Evolutionary conservation across 2,329 filamentous ascomycete species (phyloP), one percentile per base, ranked within the genome.

Genomic region (Paecilomyces sp.): DNA sequence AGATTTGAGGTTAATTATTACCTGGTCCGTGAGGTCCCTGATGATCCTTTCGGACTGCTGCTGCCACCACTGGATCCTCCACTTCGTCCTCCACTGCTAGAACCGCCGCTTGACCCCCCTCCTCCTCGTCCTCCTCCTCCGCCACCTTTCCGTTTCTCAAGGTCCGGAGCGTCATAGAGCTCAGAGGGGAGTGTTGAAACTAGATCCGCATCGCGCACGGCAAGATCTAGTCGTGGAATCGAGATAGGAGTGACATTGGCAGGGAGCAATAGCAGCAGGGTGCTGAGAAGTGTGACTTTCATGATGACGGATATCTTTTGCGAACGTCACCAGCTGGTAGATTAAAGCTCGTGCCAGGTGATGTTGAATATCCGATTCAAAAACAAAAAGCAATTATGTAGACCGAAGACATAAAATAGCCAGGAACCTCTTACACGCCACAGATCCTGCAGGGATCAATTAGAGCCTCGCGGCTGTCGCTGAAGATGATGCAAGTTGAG

Each of bases 121-220:
- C 66, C 56, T 12, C 66, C 57, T 34, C 70, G 65, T 50, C 68
- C 61, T n/a, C 70, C 56, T 30, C 71, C 67, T 34, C 71, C 65
- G 3, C 70, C 76, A 25, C 80, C 80, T 66, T 79, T 80, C 58
- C 81, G 76, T 66, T 82, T 83, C 59, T 77, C 74, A 30, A 82
- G 64, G 30, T 71, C 68, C 5, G 64, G 51, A 5, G 62, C 52
- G 34, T 70, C 63, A 18, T 9, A 58, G 56, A 4, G 60, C 55
- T 1, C 63, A 57, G 24, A 55, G 51, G n/a, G 31, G 51, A 18
- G 57, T 54, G 24, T 56, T 33, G n/a, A 50, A 57, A 47, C 58
- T 56, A 36, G 57, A 41, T 41, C 59, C 3, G 57, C 57, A 63
- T 68, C 62, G 50, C 62, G 63, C 30, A 61, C 53, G 12, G 66